Conservation (phyloP, 2,329 filamentous ascomycete species). For the Sporothrix brasiliensis region DNA sequence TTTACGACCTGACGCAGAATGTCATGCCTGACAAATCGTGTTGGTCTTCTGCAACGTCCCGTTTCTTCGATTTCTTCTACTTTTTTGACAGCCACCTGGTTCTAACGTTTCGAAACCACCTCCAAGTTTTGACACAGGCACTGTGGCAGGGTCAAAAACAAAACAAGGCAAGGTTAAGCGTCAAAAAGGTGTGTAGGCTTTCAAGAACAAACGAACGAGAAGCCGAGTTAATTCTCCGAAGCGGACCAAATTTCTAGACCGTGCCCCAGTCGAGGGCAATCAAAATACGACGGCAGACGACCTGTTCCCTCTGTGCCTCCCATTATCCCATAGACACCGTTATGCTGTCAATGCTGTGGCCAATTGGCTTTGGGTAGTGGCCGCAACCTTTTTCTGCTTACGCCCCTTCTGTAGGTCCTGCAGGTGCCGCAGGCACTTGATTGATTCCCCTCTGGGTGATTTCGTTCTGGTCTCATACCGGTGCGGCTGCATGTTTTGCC, state of each 20-base stretch:
- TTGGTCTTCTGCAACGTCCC: background rate
- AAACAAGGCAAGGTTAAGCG: conserved; percentile 1
- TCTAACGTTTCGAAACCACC: conserved; percentile 18
- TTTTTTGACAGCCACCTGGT: conserved; percentile 8
- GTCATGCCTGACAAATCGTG: conserved; percentile 1
- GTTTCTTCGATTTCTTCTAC: background rate
- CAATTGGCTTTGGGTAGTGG: background rate
- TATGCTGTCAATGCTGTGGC: background rate
- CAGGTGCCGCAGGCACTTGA: background rate
- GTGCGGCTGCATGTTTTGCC: conserved; percentile 4
- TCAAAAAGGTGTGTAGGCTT: background rate
- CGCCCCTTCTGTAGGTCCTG: background rate
- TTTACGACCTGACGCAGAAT: background rate
- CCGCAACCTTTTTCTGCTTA: background rate
- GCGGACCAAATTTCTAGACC: background rate
- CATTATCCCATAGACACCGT: background rate
- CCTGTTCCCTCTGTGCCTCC: background rate
- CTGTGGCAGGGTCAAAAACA: background rate
- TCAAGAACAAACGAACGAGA: conserved; percentile 20
- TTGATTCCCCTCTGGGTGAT: background rate
- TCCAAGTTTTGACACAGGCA: conserved; percentile 12
- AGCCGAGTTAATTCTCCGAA: conserved; percentile 13
- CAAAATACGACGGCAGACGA: background rate
- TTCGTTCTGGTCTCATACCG: conserved; percentile 2
- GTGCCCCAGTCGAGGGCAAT: background rate